phyloP scores from a whole-genome alignment of 2,329 filamentous ascomycete species.

The Zymoseptoria ardabiliae region DNA sequence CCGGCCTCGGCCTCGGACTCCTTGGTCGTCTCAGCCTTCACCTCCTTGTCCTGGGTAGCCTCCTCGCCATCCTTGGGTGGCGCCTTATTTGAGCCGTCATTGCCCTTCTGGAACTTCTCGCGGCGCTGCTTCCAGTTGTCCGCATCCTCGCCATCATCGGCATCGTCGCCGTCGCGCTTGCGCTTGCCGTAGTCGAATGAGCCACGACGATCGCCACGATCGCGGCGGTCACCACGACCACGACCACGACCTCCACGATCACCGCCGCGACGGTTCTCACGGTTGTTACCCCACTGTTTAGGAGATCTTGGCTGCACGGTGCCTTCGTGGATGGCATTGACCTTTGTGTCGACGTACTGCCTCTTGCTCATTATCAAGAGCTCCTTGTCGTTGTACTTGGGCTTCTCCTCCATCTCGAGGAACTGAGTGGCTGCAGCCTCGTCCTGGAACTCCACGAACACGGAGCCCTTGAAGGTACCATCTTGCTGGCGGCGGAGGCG shows the following conservation, averaged over 20 bases:
- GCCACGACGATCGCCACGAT: constrained; percentile 20
- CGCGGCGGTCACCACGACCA: constrained; percentile 20
- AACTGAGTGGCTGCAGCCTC: constrained; percentile 76
- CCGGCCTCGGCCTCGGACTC: constrained; percentile 11
- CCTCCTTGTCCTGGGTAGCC: constrained; percentile 7
- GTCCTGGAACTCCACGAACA: constrained; percentile 85
- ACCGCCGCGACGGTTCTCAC: constrained; percentile 33
- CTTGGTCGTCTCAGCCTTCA: constrained; percentile 7
- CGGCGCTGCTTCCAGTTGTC: constrained; percentile 20
- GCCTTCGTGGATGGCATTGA: constrained; percentile 37
- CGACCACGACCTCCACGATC: constrained; percentile 27
- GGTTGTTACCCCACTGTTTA: constrained; percentile 27
- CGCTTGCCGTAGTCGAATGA: constrained; percentile 17
- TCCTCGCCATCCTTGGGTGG: constrained; percentile 12
- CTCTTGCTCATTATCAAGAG: constrained; percentile 81
- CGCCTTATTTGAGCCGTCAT: constrained; percentile 1
- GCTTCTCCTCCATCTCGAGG: constrained; percentile 68
- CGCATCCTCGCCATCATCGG: constrained; percentile 18
- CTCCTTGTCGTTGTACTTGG: constrained; percentile 73
- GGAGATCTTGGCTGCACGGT: constrained; percentile 30
- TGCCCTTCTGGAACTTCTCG: constrained; percentile 17
- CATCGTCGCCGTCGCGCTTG: constrained; percentile 15
- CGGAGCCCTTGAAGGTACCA: constrained; percentile 85
- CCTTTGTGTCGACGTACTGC: constrained; percentile 60
- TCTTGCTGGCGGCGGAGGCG: constrained; percentile 72